phyloP scores from a whole-genome alignment of 495 filamentous ascomycete genomes.

The Neurospora hispaniola region DNA sequence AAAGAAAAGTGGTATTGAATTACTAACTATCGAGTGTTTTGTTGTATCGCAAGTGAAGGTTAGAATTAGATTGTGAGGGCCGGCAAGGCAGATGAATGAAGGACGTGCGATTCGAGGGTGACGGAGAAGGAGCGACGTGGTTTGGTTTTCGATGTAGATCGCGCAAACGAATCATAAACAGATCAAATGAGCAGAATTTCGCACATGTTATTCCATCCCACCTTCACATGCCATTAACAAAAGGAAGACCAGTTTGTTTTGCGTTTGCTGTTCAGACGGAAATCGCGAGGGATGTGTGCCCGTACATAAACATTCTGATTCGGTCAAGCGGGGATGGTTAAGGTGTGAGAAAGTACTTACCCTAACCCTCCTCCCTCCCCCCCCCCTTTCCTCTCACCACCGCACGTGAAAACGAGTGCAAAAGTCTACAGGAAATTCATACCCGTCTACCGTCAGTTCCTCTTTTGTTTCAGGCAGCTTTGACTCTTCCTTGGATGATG shows the following conservation, averaged over 20 bases:
- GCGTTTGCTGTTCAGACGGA: background rate
- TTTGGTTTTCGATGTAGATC: background rate
- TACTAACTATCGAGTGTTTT: background rate
- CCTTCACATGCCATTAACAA: background rate
- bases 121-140: background rate
- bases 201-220: background rate
- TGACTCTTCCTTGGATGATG: background rate
- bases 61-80: background rate
- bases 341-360: background rate
- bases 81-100: background rate
- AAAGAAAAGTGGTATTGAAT: background rate
- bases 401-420: background rate
- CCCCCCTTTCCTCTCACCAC: background rate
- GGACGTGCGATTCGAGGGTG: background rate
- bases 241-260: background rate
- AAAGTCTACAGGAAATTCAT: background rate
- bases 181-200: background rate
- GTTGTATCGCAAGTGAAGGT: background rate
- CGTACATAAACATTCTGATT: background rate
- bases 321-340: background rate
- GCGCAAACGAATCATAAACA: background rate
- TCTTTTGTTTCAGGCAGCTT: background rate
- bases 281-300: background rate
- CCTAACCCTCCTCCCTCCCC: background rate
- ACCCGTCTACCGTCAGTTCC: slow-evolving; percentile 1